Percentiles rank a stretch among this genome's conserved stretches.
phyloP scores from a whole-genome alignment of 495 filamentous ascomycete genomes.

The Aspergillus sparsus region DNA sequence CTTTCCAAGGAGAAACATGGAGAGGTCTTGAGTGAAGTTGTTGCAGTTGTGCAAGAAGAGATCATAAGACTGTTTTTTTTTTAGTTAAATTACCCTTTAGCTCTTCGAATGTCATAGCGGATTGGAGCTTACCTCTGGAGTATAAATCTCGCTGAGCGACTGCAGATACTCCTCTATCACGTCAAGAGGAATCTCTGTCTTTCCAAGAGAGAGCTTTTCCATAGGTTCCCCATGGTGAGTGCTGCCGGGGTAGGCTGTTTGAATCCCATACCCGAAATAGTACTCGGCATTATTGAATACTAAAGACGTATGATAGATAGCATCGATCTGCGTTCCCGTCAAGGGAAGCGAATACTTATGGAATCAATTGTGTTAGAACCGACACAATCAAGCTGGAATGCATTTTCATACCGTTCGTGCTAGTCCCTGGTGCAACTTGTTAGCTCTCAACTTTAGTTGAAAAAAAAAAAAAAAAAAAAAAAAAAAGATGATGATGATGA shows the following conservation, averaged over 20 bases:
- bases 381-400: neutral
- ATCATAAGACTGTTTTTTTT: slow-evolving; percentile 69
- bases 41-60: slow-evolving; percentile 94
- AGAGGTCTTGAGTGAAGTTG: slow-evolving; percentile 94
- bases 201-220: slow-evolving; percentile 71
- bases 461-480: slow-evolving; percentile 4
- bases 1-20: slow-evolving; percentile 86
- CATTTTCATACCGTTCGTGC: slow-evolving; percentile 47
- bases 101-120: neutral
- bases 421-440: slow-evolving; percentile 36
- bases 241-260: slow-evolving; percentile 72
- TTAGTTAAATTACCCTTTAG: slow-evolving; percentile 11
- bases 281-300: slow-evolving; percentile 77
- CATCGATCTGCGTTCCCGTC: slow-evolving; percentile 76
- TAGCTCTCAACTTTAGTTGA: neutral
- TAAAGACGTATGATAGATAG: slow-evolving; percentile 89
- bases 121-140: slow-evolving; percentile 60
- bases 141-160: slow-evolving; percentile 79
- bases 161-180: slow-evolving; percentile 88
- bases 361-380: slow-evolving; percentile 19
- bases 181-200: slow-evolving; percentile 76
- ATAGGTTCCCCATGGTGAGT: slow-evolving; percentile 87
- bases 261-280: slow-evolving; percentile 75
- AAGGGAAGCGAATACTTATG: slow-evolving; percentile 50
- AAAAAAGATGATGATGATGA: too few relatives aligned